These are phyloP conservation scores for Tetradesmus lagerheimii DNA, from an alignment of 139 green algal species.

Conservation along the genomic window DNA sequence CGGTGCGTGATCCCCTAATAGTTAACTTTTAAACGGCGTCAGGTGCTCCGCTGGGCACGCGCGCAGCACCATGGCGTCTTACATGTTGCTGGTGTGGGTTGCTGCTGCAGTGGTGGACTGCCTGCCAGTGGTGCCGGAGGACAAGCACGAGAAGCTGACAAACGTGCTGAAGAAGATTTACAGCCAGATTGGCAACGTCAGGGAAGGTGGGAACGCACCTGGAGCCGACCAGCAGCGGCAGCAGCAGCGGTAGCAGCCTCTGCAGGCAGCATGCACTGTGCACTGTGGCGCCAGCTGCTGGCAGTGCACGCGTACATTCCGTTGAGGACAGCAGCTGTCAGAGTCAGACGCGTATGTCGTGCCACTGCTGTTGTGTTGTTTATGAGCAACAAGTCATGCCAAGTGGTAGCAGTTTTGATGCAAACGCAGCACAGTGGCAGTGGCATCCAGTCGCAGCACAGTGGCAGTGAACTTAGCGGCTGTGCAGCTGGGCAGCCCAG, in stretches of 20 bases:
- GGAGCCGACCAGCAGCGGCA: background rate
- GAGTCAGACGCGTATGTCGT: too few species aligned
- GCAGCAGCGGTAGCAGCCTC: background rate
- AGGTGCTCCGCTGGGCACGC: background rate
- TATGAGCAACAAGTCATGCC: background rate
- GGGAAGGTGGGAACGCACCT: conserved; percentile 67
- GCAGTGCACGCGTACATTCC: background rate
- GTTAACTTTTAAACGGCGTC: background rate
- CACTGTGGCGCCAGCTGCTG: background rate
- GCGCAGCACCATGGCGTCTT: background rate
- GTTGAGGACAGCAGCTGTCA: too few species aligned
- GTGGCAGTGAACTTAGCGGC: too few species aligned
- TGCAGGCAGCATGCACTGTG: background rate
- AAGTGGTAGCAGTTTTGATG: background rate
- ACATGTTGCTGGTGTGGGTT: background rate
- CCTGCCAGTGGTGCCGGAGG: conserved; percentile 87
- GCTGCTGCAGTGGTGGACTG: conserved; percentile 91
- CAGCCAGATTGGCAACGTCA: conserved; percentile 85
- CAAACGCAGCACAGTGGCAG: too few species aligned
- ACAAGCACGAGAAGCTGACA: conserved; percentile 97
- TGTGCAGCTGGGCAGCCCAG: too few species aligned
- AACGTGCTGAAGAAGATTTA: conserved; percentile 94
- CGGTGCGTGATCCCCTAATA: conserved; percentile 59
- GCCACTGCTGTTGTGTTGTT: too few species aligned
- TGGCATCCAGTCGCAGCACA: too few species aligned